Conservation (phyloP, 768 basidiomycete genomes). For the Tricholoma furcatifolium region DNA sequence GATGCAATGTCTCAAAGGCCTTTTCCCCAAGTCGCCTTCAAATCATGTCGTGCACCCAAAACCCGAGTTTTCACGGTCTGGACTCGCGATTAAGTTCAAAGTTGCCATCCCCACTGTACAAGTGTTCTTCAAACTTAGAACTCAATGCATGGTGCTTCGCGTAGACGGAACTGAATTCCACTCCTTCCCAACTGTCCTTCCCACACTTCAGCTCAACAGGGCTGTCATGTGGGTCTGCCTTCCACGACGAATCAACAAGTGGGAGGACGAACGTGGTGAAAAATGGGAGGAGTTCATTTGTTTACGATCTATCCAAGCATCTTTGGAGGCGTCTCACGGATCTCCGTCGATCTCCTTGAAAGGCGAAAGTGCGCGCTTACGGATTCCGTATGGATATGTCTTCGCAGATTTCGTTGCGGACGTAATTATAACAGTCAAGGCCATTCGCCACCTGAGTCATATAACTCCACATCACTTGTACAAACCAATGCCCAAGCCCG, state of each 20-base stretch:
- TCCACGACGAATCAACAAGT: conserved; percentile 31
- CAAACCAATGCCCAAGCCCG: conserved; percentile 56
- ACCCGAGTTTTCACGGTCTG: background rate
- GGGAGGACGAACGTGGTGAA: conserved; percentile 33
- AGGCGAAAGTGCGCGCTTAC: conserved; percentile 67
- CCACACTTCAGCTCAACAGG: conserved; percentile 38
- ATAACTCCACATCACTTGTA: conserved; percentile 55
- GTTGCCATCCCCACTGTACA: conserved; percentile 45
- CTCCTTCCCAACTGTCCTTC: conserved; percentile 22
- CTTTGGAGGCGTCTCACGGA: conserved; percentile 29
- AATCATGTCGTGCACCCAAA: conserved; percentile 6
- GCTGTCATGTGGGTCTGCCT: conserved; percentile 60
- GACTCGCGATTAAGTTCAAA: conserved; percentile 26
- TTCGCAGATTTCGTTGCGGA: conserved; percentile 78
- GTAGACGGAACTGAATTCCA: conserved; percentile 36
- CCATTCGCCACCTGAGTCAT: conserved; percentile 62
- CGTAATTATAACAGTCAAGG: conserved; percentile 65
- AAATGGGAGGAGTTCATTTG: conserved; percentile 77
- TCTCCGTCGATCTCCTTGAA: conserved; percentile 45
- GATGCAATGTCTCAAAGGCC: conserved; percentile 43
- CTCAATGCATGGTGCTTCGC: conserved; percentile 44
- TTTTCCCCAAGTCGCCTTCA: conserved; percentile 26
- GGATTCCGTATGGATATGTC: conserved; percentile 77
- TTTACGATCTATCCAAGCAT: conserved; percentile 51
- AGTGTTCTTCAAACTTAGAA: conserved; percentile 45